Conservation (phyloP, 176 grass and related monocot genomes). For the Carex parvula region DNA sequence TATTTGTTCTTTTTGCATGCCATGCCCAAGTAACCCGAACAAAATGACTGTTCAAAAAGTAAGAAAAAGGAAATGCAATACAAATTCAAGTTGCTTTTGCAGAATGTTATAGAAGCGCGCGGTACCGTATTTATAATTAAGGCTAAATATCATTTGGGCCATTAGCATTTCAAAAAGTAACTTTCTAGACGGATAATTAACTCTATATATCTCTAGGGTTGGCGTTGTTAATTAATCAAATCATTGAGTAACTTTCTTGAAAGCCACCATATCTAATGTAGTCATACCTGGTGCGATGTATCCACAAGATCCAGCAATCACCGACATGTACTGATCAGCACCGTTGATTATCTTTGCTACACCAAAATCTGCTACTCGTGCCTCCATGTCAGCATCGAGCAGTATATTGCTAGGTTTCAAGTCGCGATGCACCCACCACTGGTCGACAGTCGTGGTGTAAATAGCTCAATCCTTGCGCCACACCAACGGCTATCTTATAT, state of each 20-base stretch:
- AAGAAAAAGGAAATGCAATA: background rate
- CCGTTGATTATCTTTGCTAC: constrained; percentile 71
- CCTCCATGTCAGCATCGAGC: constrained; percentile 81
- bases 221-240: constrained; percentile 5
- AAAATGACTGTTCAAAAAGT: constrained; percentile 3
- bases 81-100: background rate
- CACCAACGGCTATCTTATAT: constrained; percentile 63
- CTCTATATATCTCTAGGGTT: background rate
- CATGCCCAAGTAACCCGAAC: background rate
- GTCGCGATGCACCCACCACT: constrained; percentile 72
- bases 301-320: constrained; percentile 75
- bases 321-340: constrained; percentile 55
- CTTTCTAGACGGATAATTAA: background rate
- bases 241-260: background rate
- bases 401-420: constrained; percentile 98
- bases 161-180: constrained; percentile 7
- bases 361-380: constrained; percentile 79
- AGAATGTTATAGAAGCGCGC: background rate
- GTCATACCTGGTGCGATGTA: constrained; percentile 79
- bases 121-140: background rate
- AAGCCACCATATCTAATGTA: background rate
- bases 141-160: constrained; percentile 14
- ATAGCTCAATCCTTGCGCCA: constrained; percentile 88
- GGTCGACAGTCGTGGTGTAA: constrained; percentile 87
- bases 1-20: constrained; percentile 13